Evolutionary conservation across 345 rosid species (phyloP), one percentile per base, ranked within the genome.

Genomic region (Ceriops zippeliana): DNA sequence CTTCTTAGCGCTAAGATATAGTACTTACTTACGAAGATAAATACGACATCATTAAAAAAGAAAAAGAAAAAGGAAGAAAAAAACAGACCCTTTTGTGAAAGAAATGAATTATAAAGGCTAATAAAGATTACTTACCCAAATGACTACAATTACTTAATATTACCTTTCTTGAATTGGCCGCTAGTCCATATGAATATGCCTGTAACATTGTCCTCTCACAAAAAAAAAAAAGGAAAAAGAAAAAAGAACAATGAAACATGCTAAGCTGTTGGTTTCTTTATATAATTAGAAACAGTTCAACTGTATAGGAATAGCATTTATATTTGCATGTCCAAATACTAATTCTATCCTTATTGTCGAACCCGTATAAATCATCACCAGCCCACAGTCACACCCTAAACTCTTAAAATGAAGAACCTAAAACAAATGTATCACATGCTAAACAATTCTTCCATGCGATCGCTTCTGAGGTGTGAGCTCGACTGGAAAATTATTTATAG

Each of bases 191-290:
- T 10, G 46, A 38, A 38, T 10, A 2, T 38, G 46, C 0, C 2
- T 9, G 46, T 9, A 3, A 2, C 46, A 6, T 53, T 53, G 11
- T 20, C 49, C 32, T 42, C 42, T 28, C 56, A 28, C 9, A 6
- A 28, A 28, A 28, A 28, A 28, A 28, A 28, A 28, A 28, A 28
- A 20, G 65, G 63, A 0, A 28, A 28, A 28, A 28, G 2, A 0
- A 3, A 28, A 3, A 28, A 3, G 3, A 28, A 69, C 68, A 53
- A 71, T 47, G 13, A 21, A 74, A 56, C 47, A 54, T 16, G 73
- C 52, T 76, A 65, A 76, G 80, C 65, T 70, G 69, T 63, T 66
- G 30, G 21, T 73, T 70, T 71, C 64, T 72, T 69, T 67, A 32
- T 63, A 63, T 3, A 22, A n/a, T n/a, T 62, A 28, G 37, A 67